A percentile compares a stretch with the other conserved stretches of the same genome.
These are phyloP conservation scores for Usnea hakonensis DNA, from an alignment of 495 filamentous ascomycete genomes.

Conservation along the genomic window DNA sequence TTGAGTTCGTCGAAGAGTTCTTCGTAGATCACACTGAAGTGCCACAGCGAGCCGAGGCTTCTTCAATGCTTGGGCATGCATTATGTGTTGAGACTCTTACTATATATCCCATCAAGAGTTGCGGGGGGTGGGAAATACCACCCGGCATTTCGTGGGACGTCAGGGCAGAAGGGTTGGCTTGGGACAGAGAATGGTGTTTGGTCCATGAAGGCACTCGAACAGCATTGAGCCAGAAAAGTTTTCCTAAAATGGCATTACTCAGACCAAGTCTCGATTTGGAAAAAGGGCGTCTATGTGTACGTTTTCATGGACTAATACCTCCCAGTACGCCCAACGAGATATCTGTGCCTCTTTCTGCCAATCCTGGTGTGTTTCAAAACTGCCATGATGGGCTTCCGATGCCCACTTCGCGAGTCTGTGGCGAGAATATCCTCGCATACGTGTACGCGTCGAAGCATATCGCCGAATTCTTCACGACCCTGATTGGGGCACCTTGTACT, in stretches of 20 bases:
- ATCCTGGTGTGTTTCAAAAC: constrained; percentile 44
- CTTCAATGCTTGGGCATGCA: neutral
- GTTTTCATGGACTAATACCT: constrained; percentile 12
- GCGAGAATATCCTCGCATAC: constrained; percentile 54
- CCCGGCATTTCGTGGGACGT: constrained; percentile 53
- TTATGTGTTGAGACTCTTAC: constrained; percentile 25
- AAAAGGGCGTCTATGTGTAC: constrained; percentile 39
- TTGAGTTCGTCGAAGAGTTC: constrained; percentile 48
- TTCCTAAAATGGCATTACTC: constrained; percentile 68
- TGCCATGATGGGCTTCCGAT: neutral
- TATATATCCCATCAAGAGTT: constrained; percentile 68
- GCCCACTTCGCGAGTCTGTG: constrained; percentile 54
- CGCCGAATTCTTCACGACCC: constrained; percentile 56
- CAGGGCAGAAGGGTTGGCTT: constrained; percentile 60
- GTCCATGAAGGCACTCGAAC: constrained; percentile 65
- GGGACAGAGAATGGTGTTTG: constrained; percentile 83
- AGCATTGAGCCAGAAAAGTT: constrained; percentile 63
- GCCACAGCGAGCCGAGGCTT: neutral
- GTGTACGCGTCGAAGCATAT: constrained; percentile 51
- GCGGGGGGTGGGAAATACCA: constrained; percentile 58
- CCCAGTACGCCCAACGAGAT: constrained; percentile 32
- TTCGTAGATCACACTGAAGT: constrained; percentile 32
- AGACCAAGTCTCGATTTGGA: constrained; percentile 55
- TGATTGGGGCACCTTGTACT: constrained; percentile 58
- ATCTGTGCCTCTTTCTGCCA: constrained; percentile 46